Evolutionary conservation across 2,329 filamentous ascomycete species (phyloP).

Genomic region (Sclerotinia sclerotiorum): DNA sequence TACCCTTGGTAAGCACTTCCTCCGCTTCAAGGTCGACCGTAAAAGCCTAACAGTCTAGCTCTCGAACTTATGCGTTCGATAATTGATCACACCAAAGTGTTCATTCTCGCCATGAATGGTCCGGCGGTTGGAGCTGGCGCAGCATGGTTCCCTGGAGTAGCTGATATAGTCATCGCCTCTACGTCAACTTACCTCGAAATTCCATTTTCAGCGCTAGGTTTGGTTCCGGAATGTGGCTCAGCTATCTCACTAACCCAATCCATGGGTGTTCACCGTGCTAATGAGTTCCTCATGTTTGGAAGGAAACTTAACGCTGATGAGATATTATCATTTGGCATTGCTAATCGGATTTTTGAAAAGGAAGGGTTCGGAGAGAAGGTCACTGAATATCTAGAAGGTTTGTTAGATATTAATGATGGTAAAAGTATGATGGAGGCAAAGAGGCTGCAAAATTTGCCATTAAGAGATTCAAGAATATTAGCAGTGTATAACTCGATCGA

Average conservation of each 20-base stretch:
- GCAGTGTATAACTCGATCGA: conserved; percentile 50
- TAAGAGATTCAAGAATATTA: conserved; percentile 47
- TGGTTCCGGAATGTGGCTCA: conserved; percentile 51
- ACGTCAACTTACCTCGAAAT: conserved; percentile 48
- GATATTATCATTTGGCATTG: conserved; percentile 46
- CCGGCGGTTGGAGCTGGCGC: conserved; percentile 51
- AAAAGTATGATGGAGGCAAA: conserved; percentile 55
- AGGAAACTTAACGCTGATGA: conserved; percentile 47
- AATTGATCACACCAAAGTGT: conserved; percentile 52
- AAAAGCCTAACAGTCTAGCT: not conserved
- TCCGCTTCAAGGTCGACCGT: not conserved
- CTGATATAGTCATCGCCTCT: conserved; percentile 51
- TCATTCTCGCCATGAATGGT: conserved; percentile 52
- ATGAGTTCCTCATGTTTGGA: conserved; percentile 54
- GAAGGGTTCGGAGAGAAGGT: conserved; percentile 47
- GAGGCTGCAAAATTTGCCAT: conserved; percentile 49
- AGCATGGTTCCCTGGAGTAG: conserved; percentile 51
- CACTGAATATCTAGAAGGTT: conserved; percentile 44
- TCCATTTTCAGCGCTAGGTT: conserved; percentile 49
- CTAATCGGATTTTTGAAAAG: conserved; percentile 47
- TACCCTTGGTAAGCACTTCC: conserved; percentile 26
- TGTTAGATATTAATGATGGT: conserved; percentile 49
- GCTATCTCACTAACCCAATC: conserved; percentile 48
- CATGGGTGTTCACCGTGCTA: conserved; percentile 51
- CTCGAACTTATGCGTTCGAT: conserved; percentile 46